Base-by-base conservation (phyloP, 345 rosid species). In the Murraya paniculata region DNA sequence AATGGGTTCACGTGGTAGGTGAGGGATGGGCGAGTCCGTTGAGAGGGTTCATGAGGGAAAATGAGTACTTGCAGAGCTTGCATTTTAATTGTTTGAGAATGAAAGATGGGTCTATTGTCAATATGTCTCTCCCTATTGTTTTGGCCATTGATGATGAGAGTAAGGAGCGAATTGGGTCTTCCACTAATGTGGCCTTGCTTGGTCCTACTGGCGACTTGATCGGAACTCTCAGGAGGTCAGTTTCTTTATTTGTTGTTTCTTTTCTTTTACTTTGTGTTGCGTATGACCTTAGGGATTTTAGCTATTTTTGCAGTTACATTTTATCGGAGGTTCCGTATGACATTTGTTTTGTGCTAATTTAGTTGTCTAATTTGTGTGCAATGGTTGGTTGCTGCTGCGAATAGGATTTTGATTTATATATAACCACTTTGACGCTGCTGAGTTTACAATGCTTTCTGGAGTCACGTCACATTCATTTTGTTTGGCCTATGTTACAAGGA, bases 11-110 rank as follows among this genome's bases (percentile, higher is more conserved):
- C 31, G 98, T 96, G 85, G 85, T 92, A 18, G 85, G 94, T 64
- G 98, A 96, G 75, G 99, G 99, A 0, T 96, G 98, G 98, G 97
- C 99, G 57, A 96, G 95, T 82, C 99, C 98, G 28, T 78, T 96
- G 69, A 86, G 82, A 86, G 99, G 98, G 67, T 96, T 96, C 81
- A 96, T 94, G 99, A 90, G 97, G 77, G 98, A 94, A 84, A 82
- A 86, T 57, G 93, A 96, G 92, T 94, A 94, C 74, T 72, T 96
- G 77, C 99, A 96, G 87, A 87, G 93, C 80, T 73, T 94, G 91
- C 98, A 96, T 87, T 94, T 96, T 67, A 94, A 90, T 86, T 92
- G 86, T 56, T 48, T 92, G 69, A 86, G 87, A 77, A 66, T 90
- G 84, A 84, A 81, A 57, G 89, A 92, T 78, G 95, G 95, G 67